Base-by-base conservation (phyloP, 306 rosid species). In the Comarum palustre region DNA sequence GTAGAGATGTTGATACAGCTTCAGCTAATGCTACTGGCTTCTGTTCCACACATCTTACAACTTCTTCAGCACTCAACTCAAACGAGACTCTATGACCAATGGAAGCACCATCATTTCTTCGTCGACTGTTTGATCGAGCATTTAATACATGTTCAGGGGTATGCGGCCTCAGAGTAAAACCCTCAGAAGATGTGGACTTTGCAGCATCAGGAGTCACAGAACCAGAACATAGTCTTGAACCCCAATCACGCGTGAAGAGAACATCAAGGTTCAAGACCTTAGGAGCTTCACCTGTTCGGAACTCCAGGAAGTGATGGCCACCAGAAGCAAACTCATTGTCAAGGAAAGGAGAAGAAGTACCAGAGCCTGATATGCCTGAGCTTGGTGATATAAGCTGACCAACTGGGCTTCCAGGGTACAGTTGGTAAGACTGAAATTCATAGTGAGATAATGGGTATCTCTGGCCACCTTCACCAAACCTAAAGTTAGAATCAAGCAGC, bases 321-420 rank as follows among this genome's bases (percentile, higher is more conserved):
- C 67, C 64, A 7, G 81, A 55, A 61, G 82, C 71, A 51, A 83
- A 82, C 59, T 92, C 98, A 12, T 47, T 19, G 22, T 94, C 98
- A 1, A 87, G 95, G 75, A 91, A 87, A 73, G 96, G 97, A 16
- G 96, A 94, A 1, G 97, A 89, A 42, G 92, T 46, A 45, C 96
- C 96, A 24, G 98, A 90, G 75, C 82, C 87, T 16, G 98, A 90
- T 85, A 90, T 84, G 63, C 80, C 96, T 0, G 99, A 91, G 79
- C 95, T 87, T 31, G 99, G 99, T 5, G 97, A 91, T 78, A 91
- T 88, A 55, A 91, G 92, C 19, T 87, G 97, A 75, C 93, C 96
- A 47, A 94, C 77, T 0, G 99, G 99, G 65, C 99, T 94, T 46
- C 99, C 97, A 0, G 99, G 97, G 73, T 95, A 89, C 66, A 92